Evolutionary conservation across 768 basidiomycete species (phyloP), one percentile per base, ranked within the genome.

Genomic region (Suillus discolor): DNA sequence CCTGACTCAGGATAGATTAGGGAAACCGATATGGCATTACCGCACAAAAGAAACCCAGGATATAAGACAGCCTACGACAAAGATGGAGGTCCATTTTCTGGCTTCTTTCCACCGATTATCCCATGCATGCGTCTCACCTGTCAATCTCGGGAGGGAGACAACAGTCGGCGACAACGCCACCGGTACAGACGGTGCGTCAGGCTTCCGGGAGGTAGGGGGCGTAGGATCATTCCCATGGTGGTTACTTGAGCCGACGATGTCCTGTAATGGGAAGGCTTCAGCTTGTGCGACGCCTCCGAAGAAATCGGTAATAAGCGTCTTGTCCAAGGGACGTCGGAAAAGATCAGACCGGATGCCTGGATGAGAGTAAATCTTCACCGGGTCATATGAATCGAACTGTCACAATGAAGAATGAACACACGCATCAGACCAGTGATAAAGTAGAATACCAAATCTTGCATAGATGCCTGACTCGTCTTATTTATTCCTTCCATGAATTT

Each of bases 401-500:
- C 18, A 20, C 36, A 20, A 25, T 28, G 13, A 38, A 23, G 20
- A 3, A 7, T 78, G 12, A 76, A 59, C 13, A n/a, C 16, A 23
- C n/a, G 28, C 47, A 44, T 53, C 20, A 45, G 49, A 57, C 34
- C 45, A 36, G 31, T 42, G 28, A 28, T 42, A 42, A 25, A 54
- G 16, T 5, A n/a, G 81, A 91, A 53, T 65, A 96, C 95, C 60
- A 97, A 82, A 71, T 97, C 92, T 63, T 89, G 83, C 83, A 97
- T 85, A 16, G 91, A 91, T 20, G 83, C 82, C 53, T 88, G 86
- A 57, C 89, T 92, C 0, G 96, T 96, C 78, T 97, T 97, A 79
- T 95, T 93, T 71, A 97, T 89, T 20, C 87, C 85, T 75, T 99
- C 97, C 84, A 99, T 89, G 76, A 88, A 96, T 68, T 95, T 86